Base-by-base conservation (phyloP, 106 monocot genomes). In the Acorus gramineus region DNA sequence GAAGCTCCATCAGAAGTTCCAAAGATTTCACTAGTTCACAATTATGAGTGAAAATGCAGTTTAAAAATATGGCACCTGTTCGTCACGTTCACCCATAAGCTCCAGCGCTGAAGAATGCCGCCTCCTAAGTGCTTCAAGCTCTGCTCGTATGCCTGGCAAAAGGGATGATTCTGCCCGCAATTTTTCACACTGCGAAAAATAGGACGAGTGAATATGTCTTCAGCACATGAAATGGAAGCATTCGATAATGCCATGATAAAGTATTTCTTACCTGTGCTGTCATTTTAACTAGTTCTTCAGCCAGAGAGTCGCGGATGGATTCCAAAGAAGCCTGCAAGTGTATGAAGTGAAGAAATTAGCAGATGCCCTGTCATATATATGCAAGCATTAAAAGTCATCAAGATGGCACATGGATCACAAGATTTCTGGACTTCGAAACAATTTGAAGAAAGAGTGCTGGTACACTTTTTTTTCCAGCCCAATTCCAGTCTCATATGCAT, bases 1-100 rank as follows among this genome's bases (percentile, higher is more conserved):
- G 28, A 28, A 28, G 28, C 28, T 28, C 28, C 28, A 28, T 28
- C 28, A 28, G 0, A 28, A 28, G 28, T 28, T 28, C 28, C 28
- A 28, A 28, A 28, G 28, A 28, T 28, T 28, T 28, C 28, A 28
- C 28, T 28, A 28, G 28, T 28, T 28, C 28, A 1, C 28, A 28
- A 28, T 28, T 28, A 28, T 28, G 28, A 54, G 51, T 55, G 64
- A 5, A 66, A 68, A 4, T 62, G 11, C 64, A 9, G 28, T 53
- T 11, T 8, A 49, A 48, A 28, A 28, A 28, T 28, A 28, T 28
- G 28, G 44, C 72, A 96, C 96, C 96, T 85, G 91, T 81, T 96
- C 96, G 73, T 96, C 96, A 69, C 91, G 84, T 75, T 96, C 96
- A 11, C 96, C 96, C 96, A 96, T 96, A 51, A 96, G 96, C 79